Evolutionary conservation across 345 rosid genomes (phyloP), one percentile per base, ranked within the genome.

Genomic region (Ceriops zippeliana): DNA sequence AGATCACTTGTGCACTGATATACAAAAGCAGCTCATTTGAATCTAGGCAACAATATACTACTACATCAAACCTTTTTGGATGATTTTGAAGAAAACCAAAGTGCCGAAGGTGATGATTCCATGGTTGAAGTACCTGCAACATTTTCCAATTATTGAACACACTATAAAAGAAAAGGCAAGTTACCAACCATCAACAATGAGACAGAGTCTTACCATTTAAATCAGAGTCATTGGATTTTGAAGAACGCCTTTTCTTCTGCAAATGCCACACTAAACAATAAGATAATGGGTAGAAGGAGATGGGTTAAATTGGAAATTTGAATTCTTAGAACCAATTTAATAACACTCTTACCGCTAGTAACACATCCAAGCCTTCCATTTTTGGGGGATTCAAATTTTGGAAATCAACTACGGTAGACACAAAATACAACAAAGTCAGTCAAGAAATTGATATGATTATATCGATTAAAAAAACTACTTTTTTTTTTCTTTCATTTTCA

Each of bases 1-100:
- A 42, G 46, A 42, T 42, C 49, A 11, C 5, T 42, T 42, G 49
- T 15, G 17, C 49, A 42, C 17, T 42, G 49, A 42, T 53, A 66
- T 11, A 52, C 21, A 56, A 67, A 27, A 15, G 30, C 47, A 70
- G 19, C 47, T 22, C n/a, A 46, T 49, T 38, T 0, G 4, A 69
- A 61, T 28, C 42, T 49, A 22, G 19, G 31, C 58, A 58, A 13
- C 24, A 65, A 65, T 65, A 22, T 17, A 61, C 49, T 31, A 13
- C 17, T n/a, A 15, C 38, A 42, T 67, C 73, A 61, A 63, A 86
- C 98, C 98, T 93, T 91, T 75, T 86, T 89, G 56, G 87, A 77
- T 61, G 96, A 77, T 80, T 86, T 93, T 54, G 98, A 76, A 78
- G 93, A 89, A 82, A 93, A 90, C 97, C 98, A 90, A 61, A 61